Evolutionary conservation across 1,284 basidiomycete genomes (phyloP).

Genomic region (Phellopilus nigrolimitatus): DNA sequence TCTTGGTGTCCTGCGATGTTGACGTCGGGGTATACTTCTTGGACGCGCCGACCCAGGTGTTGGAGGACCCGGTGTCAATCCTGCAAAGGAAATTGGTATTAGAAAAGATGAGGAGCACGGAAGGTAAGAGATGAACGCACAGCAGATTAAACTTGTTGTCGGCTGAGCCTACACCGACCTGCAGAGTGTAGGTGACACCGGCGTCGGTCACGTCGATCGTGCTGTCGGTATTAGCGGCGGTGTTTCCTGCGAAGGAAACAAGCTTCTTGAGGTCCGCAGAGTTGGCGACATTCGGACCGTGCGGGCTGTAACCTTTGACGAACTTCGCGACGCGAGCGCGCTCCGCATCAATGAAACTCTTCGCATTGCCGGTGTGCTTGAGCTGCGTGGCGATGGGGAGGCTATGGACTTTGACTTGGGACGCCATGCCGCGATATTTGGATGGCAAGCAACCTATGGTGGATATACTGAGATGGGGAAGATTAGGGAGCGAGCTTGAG

Average conservation of each 20-base stretch:
- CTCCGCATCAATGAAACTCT: slow-evolving; percentile 50
- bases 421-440: slow-evolving; percentile 9
- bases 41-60: slow-evolving; percentile 51
- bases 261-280: slow-evolving; percentile 20
- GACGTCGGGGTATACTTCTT: slow-evolving; percentile 38
- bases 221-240: slow-evolving; percentile 19
- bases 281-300: slow-evolving; percentile 37
- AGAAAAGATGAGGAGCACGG: not conserved
- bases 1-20: slow-evolving; percentile 40
- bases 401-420: slow-evolving; percentile 22
- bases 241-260: slow-evolving; percentile 26
- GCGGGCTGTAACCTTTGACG: slow-evolving; percentile 43
- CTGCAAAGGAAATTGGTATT: slow-evolving; percentile 25
- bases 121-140: not conserved
- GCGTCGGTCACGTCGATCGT: slow-evolving; percentile 48
- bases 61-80: slow-evolving; percentile 49
- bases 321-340: slow-evolving; percentile 49
- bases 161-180: slow-evolving; percentile 54
- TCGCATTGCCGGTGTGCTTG: slow-evolving; percentile 29
- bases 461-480: not conserved
- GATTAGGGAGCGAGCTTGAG: not conserved
- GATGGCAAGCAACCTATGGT: slow-evolving; percentile 13
- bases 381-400: slow-evolving; percentile 44
- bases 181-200: slow-evolving; percentile 48
- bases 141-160: slow-evolving; percentile 49